Percentiles rank a stretch among this genome's conserved stretches.
phyloP scores from a whole-genome alignment of 2,329 filamentous ascomycete genomes.

The Macroventuria anomochaeta region DNA sequence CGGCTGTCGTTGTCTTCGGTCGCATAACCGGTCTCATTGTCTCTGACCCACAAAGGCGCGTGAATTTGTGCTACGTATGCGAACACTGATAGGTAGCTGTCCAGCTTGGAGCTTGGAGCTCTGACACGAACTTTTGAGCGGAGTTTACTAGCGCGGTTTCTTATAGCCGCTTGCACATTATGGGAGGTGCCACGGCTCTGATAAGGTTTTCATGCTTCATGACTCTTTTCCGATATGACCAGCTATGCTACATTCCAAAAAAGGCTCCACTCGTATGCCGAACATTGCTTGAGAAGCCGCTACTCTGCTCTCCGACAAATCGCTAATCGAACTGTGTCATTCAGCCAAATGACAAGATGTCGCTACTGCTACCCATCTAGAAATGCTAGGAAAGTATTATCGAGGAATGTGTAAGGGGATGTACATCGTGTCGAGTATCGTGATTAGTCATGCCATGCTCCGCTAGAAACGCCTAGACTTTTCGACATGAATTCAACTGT shows the following conservation, averaged over 20 bases:
- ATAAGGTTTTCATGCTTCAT: no score
- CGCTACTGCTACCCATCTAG: background rate
- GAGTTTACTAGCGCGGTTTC: slow-evolving; percentile 29
- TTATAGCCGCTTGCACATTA: slow-evolving; percentile 25
- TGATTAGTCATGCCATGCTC: background rate
- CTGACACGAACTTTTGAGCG: slow-evolving; percentile 29
- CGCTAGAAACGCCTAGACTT: background rate
- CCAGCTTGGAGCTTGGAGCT: slow-evolving; percentile 2
- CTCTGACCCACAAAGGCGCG: no score
- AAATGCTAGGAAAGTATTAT: background rate
- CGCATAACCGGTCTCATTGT: slow-evolving; percentile 1
- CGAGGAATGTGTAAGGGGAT: background rate
- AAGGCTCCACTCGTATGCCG: no score
- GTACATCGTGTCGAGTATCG: background rate
- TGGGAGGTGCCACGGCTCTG: no score
- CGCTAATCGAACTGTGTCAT: background rate
- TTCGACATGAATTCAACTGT: background rate
- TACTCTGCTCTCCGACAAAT: no score
- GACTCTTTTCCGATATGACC: no score
- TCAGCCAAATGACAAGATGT: background rate
- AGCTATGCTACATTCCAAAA: no score
- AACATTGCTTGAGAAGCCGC: no score
- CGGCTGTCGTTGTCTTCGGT: background rate
- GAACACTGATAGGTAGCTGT: no score
- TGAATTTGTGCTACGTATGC: background rate